phyloP scores from a whole-genome alignment of 2,329 filamentous ascomycete species.

The Aspergillus sp. region DNA sequence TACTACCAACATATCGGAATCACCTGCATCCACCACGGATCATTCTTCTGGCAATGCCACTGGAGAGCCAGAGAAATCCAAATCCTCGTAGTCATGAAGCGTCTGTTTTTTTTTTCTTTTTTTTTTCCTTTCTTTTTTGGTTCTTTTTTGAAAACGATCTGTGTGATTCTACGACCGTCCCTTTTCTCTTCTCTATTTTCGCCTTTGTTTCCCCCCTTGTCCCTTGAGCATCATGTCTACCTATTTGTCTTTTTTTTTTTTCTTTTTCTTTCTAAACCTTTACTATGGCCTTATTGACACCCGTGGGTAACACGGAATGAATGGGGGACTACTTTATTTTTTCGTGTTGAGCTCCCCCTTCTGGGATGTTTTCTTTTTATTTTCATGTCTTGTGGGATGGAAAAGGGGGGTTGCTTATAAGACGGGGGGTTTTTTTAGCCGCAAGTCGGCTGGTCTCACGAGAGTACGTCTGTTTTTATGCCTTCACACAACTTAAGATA shows the following conservation, averaged over 20 bases:
- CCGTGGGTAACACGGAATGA: slow-evolving; percentile 8
- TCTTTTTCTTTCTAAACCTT: slow-evolving; percentile 6
- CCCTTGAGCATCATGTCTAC: slow-evolving; percentile 12
- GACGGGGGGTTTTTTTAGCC: slow-evolving; percentile 12
- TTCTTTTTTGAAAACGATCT: slow-evolving; percentile 9
- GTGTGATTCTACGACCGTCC: slow-evolving; percentile 3
- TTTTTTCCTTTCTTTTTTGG: slow-evolving; percentile 12
- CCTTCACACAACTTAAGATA: slow-evolving; percentile 28
- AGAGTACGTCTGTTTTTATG: slow-evolving; percentile 27
- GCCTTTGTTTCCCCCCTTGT: slow-evolving; percentile 4
- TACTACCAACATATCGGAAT: slow-evolving; percentile 29
- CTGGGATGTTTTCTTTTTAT: not conserved
- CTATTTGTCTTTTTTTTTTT: slow-evolving; percentile 11
- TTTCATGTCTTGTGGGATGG: slow-evolving; percentile 10
- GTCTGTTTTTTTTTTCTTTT: slow-evolving; percentile 8
- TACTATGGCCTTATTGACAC: slow-evolving; percentile 8
- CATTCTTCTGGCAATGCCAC: slow-evolving; percentile 13
- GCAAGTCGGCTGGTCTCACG: slow-evolving; percentile 17
- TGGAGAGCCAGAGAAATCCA: slow-evolving; percentile 21
- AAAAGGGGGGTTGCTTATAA: slow-evolving; percentile 7
- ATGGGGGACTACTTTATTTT: slow-evolving; percentile 2
- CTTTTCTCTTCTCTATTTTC: slow-evolving; percentile 8
- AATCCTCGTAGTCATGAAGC: slow-evolving; percentile 21
- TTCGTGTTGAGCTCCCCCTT: not conserved
- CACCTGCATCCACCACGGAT: slow-evolving; percentile 34